A percentile compares a stretch with the other conserved stretches of the same genome.
These are phyloP conservation scores for Penicillium robsamsonii DNA, from an alignment of 495 filamentous ascomycete species.

Conservation along the genomic window DNA sequence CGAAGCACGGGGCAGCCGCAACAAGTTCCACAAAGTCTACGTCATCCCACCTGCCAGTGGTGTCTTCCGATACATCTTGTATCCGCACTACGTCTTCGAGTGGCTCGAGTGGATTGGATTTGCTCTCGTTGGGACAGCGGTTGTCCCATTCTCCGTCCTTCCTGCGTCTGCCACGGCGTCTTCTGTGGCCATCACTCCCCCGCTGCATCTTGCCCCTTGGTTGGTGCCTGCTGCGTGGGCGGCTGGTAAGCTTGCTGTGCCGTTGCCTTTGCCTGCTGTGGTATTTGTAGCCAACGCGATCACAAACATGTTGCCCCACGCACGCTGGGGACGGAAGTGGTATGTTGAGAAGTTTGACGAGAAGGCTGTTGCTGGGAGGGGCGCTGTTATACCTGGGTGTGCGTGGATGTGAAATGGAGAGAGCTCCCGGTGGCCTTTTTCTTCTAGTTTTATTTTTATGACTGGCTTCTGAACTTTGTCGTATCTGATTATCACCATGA, in stretches of 20 bases:
- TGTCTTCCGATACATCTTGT: constrained; percentile 77
- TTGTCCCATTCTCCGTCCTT: constrained; percentile 25
- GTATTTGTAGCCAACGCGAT: constrained; percentile 85
- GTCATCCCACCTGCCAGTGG: constrained; percentile 82
- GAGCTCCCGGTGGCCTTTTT: not conserved
- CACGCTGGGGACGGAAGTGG: constrained; percentile 79
- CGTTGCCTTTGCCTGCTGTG: constrained; percentile 62
- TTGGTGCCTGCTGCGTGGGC: constrained; percentile 54
- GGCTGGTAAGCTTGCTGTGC: constrained; percentile 27
- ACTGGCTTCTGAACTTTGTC: not conserved
- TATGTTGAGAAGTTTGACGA: constrained; percentile 84
- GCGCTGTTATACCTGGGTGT: constrained; percentile 80
- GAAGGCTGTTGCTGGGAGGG: constrained; percentile 68
- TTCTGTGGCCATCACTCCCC: constrained; percentile 13
- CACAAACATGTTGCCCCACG: constrained; percentile 84
- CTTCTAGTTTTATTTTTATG: not conserved
- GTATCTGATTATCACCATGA: too few species aligned
- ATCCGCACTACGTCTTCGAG: constrained; percentile 90
- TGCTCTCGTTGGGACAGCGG: constrained; percentile 57
- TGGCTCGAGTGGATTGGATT: constrained; percentile 97
- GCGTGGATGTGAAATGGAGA: constrained; percentile 30
- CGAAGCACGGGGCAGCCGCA: constrained; percentile 16
- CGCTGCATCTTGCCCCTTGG: constrained; percentile 46
- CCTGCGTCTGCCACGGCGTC: constrained; percentile 1
- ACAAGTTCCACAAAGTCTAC: constrained; percentile 74